phyloP scores from a whole-genome alignment of 1,139 yeast species.

The Lodderomyces margitis region DNA sequence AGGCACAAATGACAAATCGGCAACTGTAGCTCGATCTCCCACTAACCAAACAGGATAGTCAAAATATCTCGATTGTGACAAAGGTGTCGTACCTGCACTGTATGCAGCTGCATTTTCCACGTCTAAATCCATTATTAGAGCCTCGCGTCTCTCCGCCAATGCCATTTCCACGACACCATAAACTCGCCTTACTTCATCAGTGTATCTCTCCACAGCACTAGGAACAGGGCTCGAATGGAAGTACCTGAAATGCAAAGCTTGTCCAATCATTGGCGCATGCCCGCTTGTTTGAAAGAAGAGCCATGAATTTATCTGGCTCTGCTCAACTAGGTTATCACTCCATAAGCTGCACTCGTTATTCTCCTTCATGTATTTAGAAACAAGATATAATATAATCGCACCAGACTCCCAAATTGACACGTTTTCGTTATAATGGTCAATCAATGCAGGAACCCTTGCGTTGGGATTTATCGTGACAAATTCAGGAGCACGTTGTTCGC shows the following conservation, averaged over 20 bases:
- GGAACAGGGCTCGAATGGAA: slow-evolving; percentile 87
- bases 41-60: slow-evolving; percentile 96
- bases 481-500: slow-evolving; percentile 92
- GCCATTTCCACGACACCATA: slow-evolving; percentile 96
- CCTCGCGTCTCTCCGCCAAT: slow-evolving; percentile 88
- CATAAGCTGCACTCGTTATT: slow-evolving; percentile 67
- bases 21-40: slow-evolving; percentile 86
- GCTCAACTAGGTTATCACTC: slow-evolving; percentile 78
- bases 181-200: slow-evolving; percentile 90
- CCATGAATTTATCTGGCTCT: slow-evolving; percentile 87
- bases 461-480: slow-evolving; percentile 90
- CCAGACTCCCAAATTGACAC: slow-evolving; percentile 93
- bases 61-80: slow-evolving; percentile 81
- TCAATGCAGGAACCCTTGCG: slow-evolving; percentile 91
- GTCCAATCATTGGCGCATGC: slow-evolving; percentile 98
- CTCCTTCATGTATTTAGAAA: slow-evolving; percentile 64
- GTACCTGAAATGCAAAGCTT: slow-evolving; percentile 88
- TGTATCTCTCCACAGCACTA: slow-evolving; percentile 86
- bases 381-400: slow-evolving; percentile 78
- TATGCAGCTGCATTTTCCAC: slow-evolving; percentile 87
- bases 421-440: slow-evolving; percentile 80
- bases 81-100: slow-evolving; percentile 84
- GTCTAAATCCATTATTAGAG: slow-evolving; percentile 85
- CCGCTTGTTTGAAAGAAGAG: slow-evolving; percentile 93
- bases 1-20: slow-evolving; percentile 90